A percentile compares a stretch with the other conserved stretches of the same genome.
Conservation (phyloP, 306 rosid genomes). For the Cyclanthera cordifolia region DNA sequence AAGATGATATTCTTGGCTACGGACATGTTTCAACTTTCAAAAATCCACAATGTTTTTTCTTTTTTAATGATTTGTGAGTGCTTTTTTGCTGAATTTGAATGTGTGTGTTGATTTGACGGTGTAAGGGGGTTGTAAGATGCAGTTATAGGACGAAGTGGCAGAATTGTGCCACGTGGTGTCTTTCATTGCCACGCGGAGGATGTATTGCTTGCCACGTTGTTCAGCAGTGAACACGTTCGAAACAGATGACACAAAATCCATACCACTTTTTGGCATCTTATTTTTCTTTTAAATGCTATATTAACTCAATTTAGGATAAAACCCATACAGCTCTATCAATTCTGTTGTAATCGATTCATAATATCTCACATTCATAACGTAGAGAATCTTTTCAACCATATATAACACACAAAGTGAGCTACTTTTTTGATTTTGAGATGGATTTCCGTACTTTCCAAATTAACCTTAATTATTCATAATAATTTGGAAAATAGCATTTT, state of each 20-base stretch:
- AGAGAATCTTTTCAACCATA: too few relatives aligned
- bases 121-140: too few relatives aligned
- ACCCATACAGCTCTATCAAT: too few relatives aligned
- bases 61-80: background rate
- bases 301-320: too few relatives aligned
- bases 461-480: background rate
- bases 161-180: conserved; percentile 17
- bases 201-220: background rate
- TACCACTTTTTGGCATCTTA: too few relatives aligned
- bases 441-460: too few relatives aligned
- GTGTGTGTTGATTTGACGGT: background rate
- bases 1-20: conserved; percentile 30
- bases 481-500: background rate
- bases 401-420: too few relatives aligned
- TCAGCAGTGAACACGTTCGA: conserved; percentile 12
- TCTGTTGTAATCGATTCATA: too few relatives aligned
- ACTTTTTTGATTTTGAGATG: too few relatives aligned
- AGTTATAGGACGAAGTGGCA: conserved; percentile 8
- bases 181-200: conserved; percentile 12
- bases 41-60: background rate
- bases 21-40: conserved; percentile 16
- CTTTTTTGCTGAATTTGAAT: background rate
- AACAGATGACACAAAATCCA: too few relatives aligned
- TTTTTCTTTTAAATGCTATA: too few relatives aligned
- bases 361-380: too few relatives aligned